Percentiles rank a stretch among this genome's conserved stretches.
Evolutionary conservation across 2,329 filamentous ascomycete species (phyloP).

Genomic region (Cladosporium oxysporum): DNA sequence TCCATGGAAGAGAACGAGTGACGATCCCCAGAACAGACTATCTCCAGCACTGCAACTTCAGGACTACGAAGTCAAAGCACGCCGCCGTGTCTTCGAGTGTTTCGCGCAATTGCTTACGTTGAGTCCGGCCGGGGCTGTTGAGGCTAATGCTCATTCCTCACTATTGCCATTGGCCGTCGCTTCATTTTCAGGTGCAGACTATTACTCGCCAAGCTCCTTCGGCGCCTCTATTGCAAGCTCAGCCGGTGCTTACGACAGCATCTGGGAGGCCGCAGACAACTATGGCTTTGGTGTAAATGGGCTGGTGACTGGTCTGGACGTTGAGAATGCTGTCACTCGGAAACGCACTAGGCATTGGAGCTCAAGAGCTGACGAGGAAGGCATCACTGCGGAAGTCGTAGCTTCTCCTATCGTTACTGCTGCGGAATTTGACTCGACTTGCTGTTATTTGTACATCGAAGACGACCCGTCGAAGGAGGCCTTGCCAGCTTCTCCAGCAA

Average conservation of each 20-base stretch:
- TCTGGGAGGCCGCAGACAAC: constrained; percentile 96
- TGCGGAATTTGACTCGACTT: constrained; percentile 84
- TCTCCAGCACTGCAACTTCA: constrained; percentile 84
- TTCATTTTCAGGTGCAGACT: constrained; percentile 89
- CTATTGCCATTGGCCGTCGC: constrained; percentile 85
- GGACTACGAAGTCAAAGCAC: constrained; percentile 90
- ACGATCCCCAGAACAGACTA: constrained; percentile 81
- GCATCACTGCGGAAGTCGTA: constrained; percentile 59
- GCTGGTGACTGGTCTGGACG: constrained; percentile 73
- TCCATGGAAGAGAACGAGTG: constrained; percentile 78
- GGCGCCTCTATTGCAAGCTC: constrained; percentile 91
- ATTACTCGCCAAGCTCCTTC: constrained; percentile 79
- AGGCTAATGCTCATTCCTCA: constrained; percentile 87
- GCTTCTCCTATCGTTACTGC: constrained; percentile 73
- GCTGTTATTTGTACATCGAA: constrained; percentile 67
- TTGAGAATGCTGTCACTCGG: constrained; percentile 68
- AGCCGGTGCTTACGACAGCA: constrained; percentile 83
- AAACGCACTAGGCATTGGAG: constrained; percentile 52
- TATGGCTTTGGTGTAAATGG: constrained; percentile 92
- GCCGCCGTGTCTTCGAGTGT: constrained; percentile 88
- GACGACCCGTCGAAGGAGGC: constrained; percentile 37
- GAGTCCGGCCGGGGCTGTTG: constrained; percentile 79
- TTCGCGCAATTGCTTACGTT: constrained; percentile 89
- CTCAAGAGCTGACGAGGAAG: constrained; percentile 59
- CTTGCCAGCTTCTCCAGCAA: constrained; percentile 74